Conservation (phyloP, 1,284 basidiomycete genomes). For the Meripilus lineatus region DNA sequence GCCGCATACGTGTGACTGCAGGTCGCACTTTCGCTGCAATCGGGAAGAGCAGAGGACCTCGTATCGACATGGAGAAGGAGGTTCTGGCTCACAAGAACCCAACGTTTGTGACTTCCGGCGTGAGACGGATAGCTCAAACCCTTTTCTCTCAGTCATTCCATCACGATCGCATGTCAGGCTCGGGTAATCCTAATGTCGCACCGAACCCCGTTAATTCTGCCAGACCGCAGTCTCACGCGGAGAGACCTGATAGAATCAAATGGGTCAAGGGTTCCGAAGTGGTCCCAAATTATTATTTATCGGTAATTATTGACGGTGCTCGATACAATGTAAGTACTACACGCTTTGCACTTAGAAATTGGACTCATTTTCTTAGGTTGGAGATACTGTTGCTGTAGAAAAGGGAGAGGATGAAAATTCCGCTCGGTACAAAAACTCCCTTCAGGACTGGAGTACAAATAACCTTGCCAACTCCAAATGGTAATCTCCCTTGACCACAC, state of each 20-base stretch:
- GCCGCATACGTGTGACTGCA: no score
- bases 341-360: conserved; percentile 3
- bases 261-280: conserved; percentile 37
- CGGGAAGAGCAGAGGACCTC: no score
- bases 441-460: conserved; percentile 34
- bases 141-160: conserved; percentile 3
- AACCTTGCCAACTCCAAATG: conserved; percentile 49
- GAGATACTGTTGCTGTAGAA: conserved; percentile 57
- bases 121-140: conserved; percentile 3
- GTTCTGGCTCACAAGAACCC: no score
- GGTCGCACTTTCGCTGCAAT: no score
- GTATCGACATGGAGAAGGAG: no score
- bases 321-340: conserved; percentile 41
- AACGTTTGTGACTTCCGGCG: conserved; percentile 2
- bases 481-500: conserved; percentile 27
- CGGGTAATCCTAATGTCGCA: no score
- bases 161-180: no score
- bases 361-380: conserved; percentile 34
- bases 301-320: conserved; percentile 49
- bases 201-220: no score
- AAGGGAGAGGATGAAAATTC: conserved; percentile 42
- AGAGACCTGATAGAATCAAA: conserved; percentile 40
- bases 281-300: conserved; percentile 33
- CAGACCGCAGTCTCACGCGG: conserved; percentile 39
- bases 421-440: conserved; percentile 31